Evolutionary conservation across 2,329 filamentous ascomycete species (phyloP).

Genomic region (Penicillium digitatum): DNA sequence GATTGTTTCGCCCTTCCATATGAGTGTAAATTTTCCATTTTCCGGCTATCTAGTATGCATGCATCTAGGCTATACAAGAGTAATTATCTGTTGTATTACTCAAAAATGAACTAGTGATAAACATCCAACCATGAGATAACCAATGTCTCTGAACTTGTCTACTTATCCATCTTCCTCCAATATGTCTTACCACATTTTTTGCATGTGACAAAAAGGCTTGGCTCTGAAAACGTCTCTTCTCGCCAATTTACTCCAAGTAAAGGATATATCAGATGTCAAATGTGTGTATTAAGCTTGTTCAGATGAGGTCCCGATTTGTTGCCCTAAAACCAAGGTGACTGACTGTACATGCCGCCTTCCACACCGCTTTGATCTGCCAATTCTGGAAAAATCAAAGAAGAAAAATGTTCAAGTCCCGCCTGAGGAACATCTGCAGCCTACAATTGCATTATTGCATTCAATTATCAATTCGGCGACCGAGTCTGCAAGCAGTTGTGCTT

Average conservation of each 20-base stretch:
- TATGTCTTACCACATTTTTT: background rate
- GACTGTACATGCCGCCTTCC: slow-evolving; percentile 18
- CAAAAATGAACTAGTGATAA: too few relatives aligned
- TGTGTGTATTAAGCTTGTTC: too few relatives aligned
- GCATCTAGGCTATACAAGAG: background rate
- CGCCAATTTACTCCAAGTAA: background rate
- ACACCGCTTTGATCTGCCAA: slow-evolving; percentile 32
- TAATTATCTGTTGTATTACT: background rate
- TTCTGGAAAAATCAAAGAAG: slow-evolving; percentile 25
- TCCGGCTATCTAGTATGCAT: background rate
- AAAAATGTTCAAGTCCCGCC: slow-evolving; percentile 34
- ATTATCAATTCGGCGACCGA: background rate
- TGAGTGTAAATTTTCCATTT: background rate
- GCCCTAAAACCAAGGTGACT: slow-evolving; percentile 5
- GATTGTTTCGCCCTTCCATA: slow-evolving; percentile 2
- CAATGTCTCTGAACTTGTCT: background rate
- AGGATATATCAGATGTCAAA: background rate
- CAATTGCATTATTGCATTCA: slow-evolving; percentile 1
- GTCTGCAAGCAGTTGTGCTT: background rate
- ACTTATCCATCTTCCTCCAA: background rate
- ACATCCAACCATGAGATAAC: too few relatives aligned
- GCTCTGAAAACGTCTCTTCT: background rate
- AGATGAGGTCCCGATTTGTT: background rate
- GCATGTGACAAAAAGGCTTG: background rate
- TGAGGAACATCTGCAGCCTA: slow-evolving; percentile 12